Evolutionary conservation across 192 early-diverging fungal species (phyloP).

Genomic region (Coemansia sp.): DNA sequence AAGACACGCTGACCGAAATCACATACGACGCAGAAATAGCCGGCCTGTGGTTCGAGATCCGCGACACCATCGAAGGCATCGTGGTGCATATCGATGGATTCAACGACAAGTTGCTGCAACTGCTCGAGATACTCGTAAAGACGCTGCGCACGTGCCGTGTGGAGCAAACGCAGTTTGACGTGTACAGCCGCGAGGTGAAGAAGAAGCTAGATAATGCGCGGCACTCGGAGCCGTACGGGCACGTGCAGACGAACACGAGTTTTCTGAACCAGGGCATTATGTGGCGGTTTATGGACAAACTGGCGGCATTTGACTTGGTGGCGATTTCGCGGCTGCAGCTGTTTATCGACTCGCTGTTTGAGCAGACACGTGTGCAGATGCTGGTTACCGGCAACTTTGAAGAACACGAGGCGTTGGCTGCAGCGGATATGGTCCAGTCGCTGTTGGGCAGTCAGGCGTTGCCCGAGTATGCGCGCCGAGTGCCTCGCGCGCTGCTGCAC

Average conservation of each 20-base stretch:
- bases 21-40: constrained; percentile 90
- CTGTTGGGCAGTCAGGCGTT: constrained; percentile 63
- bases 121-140: constrained; percentile 70
- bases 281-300: constrained; percentile 79
- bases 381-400: constrained; percentile 86
- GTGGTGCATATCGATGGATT: constrained; percentile 75
- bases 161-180: constrained; percentile 69
- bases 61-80: constrained; percentile 71
- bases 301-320: constrained; percentile 67
- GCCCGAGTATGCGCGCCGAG: constrained; percentile 48
- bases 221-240: constrained; percentile 76
- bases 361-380: constrained; percentile 70
- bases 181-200: constrained; percentile 75
- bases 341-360: constrained; percentile 75
- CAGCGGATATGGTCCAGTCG: constrained; percentile 60
- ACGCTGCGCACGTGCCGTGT: constrained; percentile 66
- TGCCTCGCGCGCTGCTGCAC: constrained; percentile 37
- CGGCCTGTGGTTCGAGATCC: constrained; percentile 75
- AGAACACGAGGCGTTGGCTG: constrained; percentile 63
- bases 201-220: constrained; percentile 76
- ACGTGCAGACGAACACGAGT: constrained; percentile 72
- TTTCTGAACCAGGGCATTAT: constrained; percentile 75
- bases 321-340: constrained; percentile 69
- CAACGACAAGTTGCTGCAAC: constrained; percentile 77
- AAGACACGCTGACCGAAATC: constrained; percentile 82